Evolutionary conservation across 768 basidiomycete species (phyloP).

Genomic region (Tylopilus vinaceipallidus): DNA sequence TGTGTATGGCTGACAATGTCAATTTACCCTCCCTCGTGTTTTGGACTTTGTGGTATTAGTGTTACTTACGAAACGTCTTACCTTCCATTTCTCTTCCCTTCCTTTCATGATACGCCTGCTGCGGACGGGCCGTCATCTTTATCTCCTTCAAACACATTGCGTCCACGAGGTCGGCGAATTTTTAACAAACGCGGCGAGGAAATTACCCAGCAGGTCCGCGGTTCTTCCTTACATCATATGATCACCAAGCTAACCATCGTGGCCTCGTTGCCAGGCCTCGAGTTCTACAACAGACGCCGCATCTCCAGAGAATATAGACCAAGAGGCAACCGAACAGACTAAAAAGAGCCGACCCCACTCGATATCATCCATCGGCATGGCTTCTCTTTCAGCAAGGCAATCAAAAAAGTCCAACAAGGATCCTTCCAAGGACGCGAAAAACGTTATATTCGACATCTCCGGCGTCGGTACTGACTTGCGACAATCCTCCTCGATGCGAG

Average conservation of each 20-base stretch:
- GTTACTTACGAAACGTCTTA: slow-evolving; percentile 61
- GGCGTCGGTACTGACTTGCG: slow-evolving; percentile 53
- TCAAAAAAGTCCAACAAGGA: slow-evolving; percentile 19
- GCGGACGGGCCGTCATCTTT: slow-evolving; percentile 21
- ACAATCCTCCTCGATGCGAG: slow-evolving; percentile 21
- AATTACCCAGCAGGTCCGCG: slow-evolving; percentile 30
- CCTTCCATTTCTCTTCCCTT: slow-evolving; percentile 60
- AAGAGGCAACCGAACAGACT: slow-evolving; percentile 25
- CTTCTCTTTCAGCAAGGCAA: slow-evolving; percentile 9
- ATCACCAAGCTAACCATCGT: slow-evolving; percentile 16
- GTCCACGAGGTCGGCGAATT: slow-evolving; percentile 48
- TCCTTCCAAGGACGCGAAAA: slow-evolving; percentile 40
- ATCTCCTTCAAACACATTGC: slow-evolving; percentile 22
- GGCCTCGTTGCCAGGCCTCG: slow-evolving; percentile 21
- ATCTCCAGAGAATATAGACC: slow-evolving; percentile 8
- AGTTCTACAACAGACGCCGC: slow-evolving; percentile 6
- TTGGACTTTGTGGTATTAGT: slow-evolving; percentile 14
- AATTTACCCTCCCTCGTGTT: slow-evolving; percentile 15
- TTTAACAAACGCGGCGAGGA: slow-evolving; percentile 53
- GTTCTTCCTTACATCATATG: slow-evolving; percentile 18
- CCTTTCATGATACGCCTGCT: slow-evolving; percentile 27
- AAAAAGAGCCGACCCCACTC: slow-evolving; percentile 18
- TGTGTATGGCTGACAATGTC: slow-evolving; percentile 14
- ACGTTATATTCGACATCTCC: slow-evolving; percentile 44
- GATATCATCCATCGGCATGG: slow-evolving; percentile 19